Evolutionary conservation across 306 rosid species (phyloP).

Genomic region (Dryas alaskensis): DNA sequence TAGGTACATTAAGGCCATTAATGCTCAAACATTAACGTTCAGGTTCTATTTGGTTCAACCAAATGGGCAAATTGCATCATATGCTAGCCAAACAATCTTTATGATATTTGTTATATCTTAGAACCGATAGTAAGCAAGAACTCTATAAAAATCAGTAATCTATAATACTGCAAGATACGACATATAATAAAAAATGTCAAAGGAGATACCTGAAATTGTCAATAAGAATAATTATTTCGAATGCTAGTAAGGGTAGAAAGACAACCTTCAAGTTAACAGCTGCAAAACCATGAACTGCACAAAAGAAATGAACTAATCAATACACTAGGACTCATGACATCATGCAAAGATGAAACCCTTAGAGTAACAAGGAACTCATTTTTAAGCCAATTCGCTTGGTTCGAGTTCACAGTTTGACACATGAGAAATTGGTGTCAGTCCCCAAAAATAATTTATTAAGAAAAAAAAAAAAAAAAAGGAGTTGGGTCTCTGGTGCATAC

Average conservation of each 20-base stretch:
- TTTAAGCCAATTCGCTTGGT: not conserved
- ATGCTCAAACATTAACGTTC: not conserved
- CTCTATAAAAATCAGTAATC: not conserved
- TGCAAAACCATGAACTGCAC: constrained; percentile 61
- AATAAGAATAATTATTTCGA: constrained; percentile 71
- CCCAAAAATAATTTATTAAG: not conserved
- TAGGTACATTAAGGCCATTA: not conserved
- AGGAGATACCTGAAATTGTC: constrained; percentile 91
- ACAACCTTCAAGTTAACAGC: constrained; percentile 85
- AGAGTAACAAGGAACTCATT: not conserved
- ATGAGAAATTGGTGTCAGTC: constrained; percentile 13
- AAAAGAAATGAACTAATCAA: constrained; percentile 28
- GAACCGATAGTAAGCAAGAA: not conserved
- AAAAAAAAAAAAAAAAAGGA: constrained; percentile 10
- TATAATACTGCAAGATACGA: not conserved
- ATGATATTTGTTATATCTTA: no score
- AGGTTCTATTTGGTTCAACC: not conserved
- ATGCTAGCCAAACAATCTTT: not conserved
- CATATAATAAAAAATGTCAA: not conserved
- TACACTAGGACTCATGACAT: constrained; percentile 6
- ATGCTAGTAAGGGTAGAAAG: constrained; percentile 87
- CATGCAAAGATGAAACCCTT: constrained; percentile 14
- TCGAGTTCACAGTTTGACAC: constrained; percentile 1
- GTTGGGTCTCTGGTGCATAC: constrained; percentile 36
- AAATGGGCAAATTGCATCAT: not conserved